Evolutionary conservation across 305 asterid genomes (phyloP).

Genomic region (Fraxinus greggii): DNA sequence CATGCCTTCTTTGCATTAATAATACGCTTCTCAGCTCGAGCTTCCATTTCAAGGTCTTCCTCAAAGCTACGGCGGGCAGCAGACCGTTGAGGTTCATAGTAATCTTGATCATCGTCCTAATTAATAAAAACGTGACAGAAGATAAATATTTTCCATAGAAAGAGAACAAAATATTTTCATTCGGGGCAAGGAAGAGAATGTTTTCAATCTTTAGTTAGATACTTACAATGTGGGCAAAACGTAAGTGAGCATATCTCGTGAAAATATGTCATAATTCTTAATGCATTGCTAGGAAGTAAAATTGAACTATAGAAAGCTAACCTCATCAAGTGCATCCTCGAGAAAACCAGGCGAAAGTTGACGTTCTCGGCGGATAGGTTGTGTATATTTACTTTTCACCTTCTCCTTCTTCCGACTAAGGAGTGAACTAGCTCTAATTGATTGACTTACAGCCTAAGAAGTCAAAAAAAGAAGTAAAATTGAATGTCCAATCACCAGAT

Average conservation of each 20-base stretch:
- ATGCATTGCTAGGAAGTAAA: constrained; percentile 1
- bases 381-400: constrained; percentile 53
- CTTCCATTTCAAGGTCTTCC: constrained; percentile 88
- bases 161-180: background rate
- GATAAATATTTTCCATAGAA: background rate
- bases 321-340: constrained; percentile 95
- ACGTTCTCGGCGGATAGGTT: constrained; percentile 52
- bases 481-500: constrained; percentile 24
- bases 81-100: constrained; percentile 69
- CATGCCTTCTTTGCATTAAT: constrained; percentile 89
- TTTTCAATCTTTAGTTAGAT: background rate
- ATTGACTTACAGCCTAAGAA: constrained; percentile 76
- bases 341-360: constrained; percentile 97
- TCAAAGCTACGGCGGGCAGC: constrained; percentile 76
- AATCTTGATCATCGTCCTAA: constrained; percentile 83
- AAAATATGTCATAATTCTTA: background rate
- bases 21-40: constrained; percentile 92
- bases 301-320: constrained; percentile 21
- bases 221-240: background rate
- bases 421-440: constrained; percentile 80
- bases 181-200: background rate
- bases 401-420: constrained; percentile 55
- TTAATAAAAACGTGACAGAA: constrained; percentile 17
- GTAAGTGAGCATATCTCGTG: background rate
- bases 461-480: constrained; percentile 15